These are phyloP conservation scores for Turritis glabra DNA, from an alignment of 345 rosid genomes.

Conservation along the genomic window DNA sequence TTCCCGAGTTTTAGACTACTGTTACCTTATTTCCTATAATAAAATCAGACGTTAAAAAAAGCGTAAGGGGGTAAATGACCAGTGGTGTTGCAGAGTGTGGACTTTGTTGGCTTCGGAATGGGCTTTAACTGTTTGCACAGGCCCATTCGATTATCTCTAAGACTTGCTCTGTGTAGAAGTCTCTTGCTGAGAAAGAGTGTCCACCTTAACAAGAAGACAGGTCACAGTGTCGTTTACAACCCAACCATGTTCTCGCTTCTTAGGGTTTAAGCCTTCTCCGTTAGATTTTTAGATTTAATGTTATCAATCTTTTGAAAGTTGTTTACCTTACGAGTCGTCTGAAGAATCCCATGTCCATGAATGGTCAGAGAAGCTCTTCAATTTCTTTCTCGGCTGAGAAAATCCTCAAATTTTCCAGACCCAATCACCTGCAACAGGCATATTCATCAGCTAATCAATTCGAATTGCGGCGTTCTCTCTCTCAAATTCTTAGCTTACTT, in stretches of 20 bases:
- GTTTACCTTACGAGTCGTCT: conserved; percentile 4
- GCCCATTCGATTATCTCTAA: neutral
- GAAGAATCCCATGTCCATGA: conserved; percentile 39
- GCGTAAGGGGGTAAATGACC: no score
- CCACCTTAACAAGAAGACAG: no score
- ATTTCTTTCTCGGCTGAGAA: conserved; percentile 40
- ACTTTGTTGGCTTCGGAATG: no score
- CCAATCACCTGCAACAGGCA: conserved; percentile 42
- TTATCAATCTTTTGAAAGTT: neutral
- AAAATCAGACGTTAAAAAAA: no score
- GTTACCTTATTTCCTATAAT: no score
- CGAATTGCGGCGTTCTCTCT: conserved; percentile 44
- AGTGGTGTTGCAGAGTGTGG: no score
- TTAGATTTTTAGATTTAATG: neutral
- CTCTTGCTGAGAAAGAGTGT: neutral
- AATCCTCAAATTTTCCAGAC: conserved; percentile 29
- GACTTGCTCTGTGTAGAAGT: neutral
- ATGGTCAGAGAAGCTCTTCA: conserved; percentile 41
- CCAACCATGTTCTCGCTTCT: neutral
- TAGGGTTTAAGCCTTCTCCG: conserved; percentile 35
- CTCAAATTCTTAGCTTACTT: conserved; percentile 44
- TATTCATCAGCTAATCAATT: conserved; percentile 42
- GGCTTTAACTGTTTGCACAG: neutral
- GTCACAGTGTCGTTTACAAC: neutral
- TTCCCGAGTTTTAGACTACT: no score